Base-by-base conservation (phyloP, 805 yeast species). In the Saturnispora serradocipensis region DNA sequence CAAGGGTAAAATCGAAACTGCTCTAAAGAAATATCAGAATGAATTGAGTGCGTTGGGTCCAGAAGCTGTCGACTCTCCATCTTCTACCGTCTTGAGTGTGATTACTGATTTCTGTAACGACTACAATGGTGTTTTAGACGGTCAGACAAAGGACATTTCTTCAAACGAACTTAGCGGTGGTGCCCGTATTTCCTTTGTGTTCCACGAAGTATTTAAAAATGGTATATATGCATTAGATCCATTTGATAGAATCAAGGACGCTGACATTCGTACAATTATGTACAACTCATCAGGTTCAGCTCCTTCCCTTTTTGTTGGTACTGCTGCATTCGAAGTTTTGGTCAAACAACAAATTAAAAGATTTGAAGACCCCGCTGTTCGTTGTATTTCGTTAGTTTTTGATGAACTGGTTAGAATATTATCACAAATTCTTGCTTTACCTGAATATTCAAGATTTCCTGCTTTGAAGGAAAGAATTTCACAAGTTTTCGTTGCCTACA, bases 211-310 rank as follows among this genome's bases (percentile, higher is more conserved):
- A 53, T 91, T 82, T 74, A 84, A 91, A 65, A 90, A 88, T 67
- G 98, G 98, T 71, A 77, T 91, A 51, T 80, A 81, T 64, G 86
- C 97, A 0, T 75, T 91, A 53, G 98, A 91, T 68, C 99, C 99
- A 48, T 93, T 88, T 67, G 97, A 91, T 66, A 96, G 89, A 68
- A 89, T 91, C 61, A 88, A 88, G 70, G 97, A 91, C 66, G 84
- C 88, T 30, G 99, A 91, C 67, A 91, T 91, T 63, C 82, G 99
- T 71, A 91, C 98, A 18, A 93, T 93, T 58, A 85, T 91, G 84
- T 91, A 93, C 73, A 91, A 91, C 69, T 86, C 97, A 43, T 86
- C 96, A 8, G 99, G 99, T 62, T 85, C 97, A 34, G 82, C 98
- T 2, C 98, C 99, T 13, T 87, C 97, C 5, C 74, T 91, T 61